Conservation (phyloP, 2,329 filamentous ascomycete genomes). For the Basipetospora chlamydospora region DNA sequence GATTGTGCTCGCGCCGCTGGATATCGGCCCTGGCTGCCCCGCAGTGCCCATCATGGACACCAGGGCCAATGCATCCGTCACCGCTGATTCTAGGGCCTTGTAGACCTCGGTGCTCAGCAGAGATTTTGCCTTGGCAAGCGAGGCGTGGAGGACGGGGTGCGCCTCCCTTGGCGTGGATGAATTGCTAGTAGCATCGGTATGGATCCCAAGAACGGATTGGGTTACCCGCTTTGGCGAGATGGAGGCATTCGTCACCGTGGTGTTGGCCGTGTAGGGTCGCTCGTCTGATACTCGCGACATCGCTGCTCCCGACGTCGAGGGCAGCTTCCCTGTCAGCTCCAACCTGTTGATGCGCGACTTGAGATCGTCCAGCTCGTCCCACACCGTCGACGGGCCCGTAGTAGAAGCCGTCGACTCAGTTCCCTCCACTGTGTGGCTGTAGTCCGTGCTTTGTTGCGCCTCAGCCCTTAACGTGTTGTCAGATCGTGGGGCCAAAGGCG, state of each 20-base stretch:
- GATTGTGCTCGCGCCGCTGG: slow-evolving; percentile 49
- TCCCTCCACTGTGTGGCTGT: slow-evolving; percentile 38
- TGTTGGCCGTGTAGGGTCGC: slow-evolving; percentile 78
- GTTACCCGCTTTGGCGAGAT: slow-evolving; percentile 57
- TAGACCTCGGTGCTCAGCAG: slow-evolving; percentile 60
- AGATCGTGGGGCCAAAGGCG: slow-evolving; percentile 38
- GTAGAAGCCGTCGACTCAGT: slow-evolving; percentile 83
- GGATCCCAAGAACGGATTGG: slow-evolving; percentile 30
- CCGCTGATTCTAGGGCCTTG: slow-evolving; percentile 64
- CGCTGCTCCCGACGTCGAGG: slow-evolving; percentile 66
- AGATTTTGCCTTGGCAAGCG: slow-evolving; percentile 62
- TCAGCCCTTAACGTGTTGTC: slow-evolving; percentile 10
- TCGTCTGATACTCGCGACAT: slow-evolving; percentile 64
- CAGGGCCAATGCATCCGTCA: slow-evolving; percentile 66
- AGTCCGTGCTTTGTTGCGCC: slow-evolving; percentile 14
- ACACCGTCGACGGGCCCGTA: slow-evolving; percentile 81
- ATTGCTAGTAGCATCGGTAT: slow-evolving; percentile 27
- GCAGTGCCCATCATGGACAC: slow-evolving; percentile 62
- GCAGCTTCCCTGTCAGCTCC: slow-evolving; percentile 78
- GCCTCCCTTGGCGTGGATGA: slow-evolving; percentile 35
- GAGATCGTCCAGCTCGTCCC: slow-evolving; percentile 92
- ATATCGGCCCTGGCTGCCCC: slow-evolving; percentile 54
- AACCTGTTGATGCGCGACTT: slow-evolving; percentile 86
- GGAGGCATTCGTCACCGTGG: slow-evolving; percentile 79
- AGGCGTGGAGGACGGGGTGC: slow-evolving; percentile 68